Evolutionary conservation across 306 rosid genomes (phyloP), one percentile per base, ranked within the genome.

Genomic region (Cucurbita maxima): DNA sequence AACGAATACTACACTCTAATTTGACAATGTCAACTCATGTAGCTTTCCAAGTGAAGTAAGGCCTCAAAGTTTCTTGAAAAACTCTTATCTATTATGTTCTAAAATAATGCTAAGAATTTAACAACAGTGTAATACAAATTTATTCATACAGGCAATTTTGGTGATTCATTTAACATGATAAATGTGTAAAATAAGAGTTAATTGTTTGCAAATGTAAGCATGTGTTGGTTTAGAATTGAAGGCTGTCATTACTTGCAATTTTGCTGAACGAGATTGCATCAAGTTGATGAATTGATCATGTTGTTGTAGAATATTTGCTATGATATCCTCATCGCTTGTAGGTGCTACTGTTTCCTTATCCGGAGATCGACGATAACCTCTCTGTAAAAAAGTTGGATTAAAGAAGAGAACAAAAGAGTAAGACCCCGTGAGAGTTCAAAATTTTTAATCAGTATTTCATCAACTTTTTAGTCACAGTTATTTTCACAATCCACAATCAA

Each of bases 221-320:
- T 10, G 44, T 47, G 34, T 16, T 15, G 1, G 59, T 25, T 8
- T 4, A 51, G 38, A 70, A 15, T 70, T 15, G 59, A n/a, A 70
- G 43, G 47, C 34, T 51, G 12, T 75, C 67, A 72, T 81, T 80
- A 94, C 99, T 92, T 94, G 92, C 81, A 94, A 81, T 89, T 94
- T 94, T 72, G 92, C 77, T 61, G 91, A 86, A 77, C 99, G 99
- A 59, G 88, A 88, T 63, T 91, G 96, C 97, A 91, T 89, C 73
- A 96, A 85, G 79, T 83, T 88, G 81, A 91, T 82, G 79, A 94
- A 94, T 58, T 87, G 96, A 56, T 88, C 83, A 53, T 94, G 99
- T 40, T 83, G 94, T 76, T 91, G 91, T 86, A 94, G 83, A 76
- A 94, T 75, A 84, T 86, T 88, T 43, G 88, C 88, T 70, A 94